A percentile compares a stretch with the other conserved stretches of the same genome.
These are phyloP conservation scores for Erysimum cheiranthoides DNA, from an alignment of 345 rosid genomes.

Conservation along the genomic window DNA sequence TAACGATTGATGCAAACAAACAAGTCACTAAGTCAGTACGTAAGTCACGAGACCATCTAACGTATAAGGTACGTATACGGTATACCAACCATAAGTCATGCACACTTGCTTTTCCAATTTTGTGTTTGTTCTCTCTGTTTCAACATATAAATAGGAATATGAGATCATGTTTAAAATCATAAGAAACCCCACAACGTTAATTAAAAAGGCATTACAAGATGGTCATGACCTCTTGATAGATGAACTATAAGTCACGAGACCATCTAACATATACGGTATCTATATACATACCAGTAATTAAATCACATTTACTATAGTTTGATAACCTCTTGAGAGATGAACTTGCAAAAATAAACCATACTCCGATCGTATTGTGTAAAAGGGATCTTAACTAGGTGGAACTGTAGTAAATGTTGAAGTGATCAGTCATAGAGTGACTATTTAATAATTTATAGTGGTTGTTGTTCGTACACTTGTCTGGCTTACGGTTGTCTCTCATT, in stretches of 20 bases:
- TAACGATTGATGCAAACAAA: too few relatives aligned
- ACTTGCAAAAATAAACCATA: conserved; percentile 12
- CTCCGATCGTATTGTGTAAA: neutral
- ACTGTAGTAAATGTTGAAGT: neutral
- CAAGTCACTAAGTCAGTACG: too few relatives aligned
- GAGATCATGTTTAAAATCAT: neutral
- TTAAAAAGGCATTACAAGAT: neutral
- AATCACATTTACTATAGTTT: neutral
- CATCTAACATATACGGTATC: neutral
- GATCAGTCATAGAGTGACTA: neutral
- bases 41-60: too few relatives aligned
- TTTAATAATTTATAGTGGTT: neutral
- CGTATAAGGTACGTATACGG: too few relatives aligned
- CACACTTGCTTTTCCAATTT: too few relatives aligned
- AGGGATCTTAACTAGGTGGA: conserved; percentile 1
- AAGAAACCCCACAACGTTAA: neutral
- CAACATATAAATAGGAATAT: too few relatives aligned
- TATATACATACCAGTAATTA: neutral
- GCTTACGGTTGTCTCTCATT: neutral
- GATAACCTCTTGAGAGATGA: neutral
- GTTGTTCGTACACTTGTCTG: neutral
- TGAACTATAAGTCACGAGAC: neutral
- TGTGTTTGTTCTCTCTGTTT: too few relatives aligned
- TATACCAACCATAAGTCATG: too few relatives aligned
- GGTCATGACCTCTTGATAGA: neutral